Percentiles rank a stretch among this genome's conserved stretches.
phyloP scores from a whole-genome alignment of 75 land plant species.

The Selaginella tamariscina region DNA sequence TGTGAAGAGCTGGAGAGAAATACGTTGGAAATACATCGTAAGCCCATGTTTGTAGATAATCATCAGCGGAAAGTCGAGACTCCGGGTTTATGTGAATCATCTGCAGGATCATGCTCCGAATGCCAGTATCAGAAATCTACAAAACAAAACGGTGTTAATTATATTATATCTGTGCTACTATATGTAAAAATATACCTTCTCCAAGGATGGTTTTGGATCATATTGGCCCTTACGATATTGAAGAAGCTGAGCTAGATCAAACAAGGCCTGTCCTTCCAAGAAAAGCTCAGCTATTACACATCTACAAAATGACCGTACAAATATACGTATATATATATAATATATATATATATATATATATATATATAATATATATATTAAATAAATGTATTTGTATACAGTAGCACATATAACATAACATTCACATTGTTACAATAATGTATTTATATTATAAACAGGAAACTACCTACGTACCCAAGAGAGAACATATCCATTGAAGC shows the following conservation, averaged over 20 bases:
- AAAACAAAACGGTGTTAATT: no score
- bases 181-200: constrained; percentile 60
- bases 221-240: background rate
- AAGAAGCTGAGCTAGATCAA: constrained; percentile 8
- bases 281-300: constrained; percentile 10
- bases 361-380: no score
- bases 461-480: constrained; percentile 6
- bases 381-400: background rate
- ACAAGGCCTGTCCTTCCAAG: constrained; percentile 6
- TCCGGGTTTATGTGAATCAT: constrained; percentile 94
- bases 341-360: no score
- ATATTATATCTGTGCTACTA: no score
- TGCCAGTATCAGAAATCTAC: constrained; percentile 83
- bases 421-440: background rate
- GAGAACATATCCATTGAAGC: constrained; percentile 8
- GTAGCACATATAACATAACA: background rate
- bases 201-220: constrained; percentile 16
- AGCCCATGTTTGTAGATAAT: constrained; percentile 68
- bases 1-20: constrained; percentile 84
- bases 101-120: constrained; percentile 83
- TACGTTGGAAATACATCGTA: constrained; percentile 60
- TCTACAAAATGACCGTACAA: background rate
- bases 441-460: background rate
- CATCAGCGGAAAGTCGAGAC: constrained; percentile 61
- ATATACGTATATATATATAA: background rate